phyloP scores from a whole-genome alignment of 2,329 filamentous ascomycete genomes.

The Colletotrichum sp. region DNA sequence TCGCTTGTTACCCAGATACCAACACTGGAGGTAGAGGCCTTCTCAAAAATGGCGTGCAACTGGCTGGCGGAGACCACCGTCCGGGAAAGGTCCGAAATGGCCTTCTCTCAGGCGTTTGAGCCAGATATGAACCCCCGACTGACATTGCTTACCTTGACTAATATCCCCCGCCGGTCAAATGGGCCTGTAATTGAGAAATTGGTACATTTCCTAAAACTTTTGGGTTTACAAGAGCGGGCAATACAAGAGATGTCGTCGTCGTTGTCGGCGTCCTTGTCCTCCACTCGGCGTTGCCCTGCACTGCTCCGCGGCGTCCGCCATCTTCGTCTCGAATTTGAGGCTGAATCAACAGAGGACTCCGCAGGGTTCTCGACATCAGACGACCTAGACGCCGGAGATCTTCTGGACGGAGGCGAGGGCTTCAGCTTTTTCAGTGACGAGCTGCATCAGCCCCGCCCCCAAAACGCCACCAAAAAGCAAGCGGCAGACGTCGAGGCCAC shows the following conservation, averaged over 20 bases:
- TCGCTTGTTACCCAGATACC: conserved; percentile 63
- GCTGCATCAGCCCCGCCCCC: background rate
- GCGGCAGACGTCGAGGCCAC: background rate
- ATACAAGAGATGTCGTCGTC: conserved; percentile 38
- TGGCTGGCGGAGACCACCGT: conserved; percentile 52
- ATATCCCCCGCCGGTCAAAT: conserved; percentile 57
- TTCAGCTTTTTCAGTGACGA: conserved; percentile 53
- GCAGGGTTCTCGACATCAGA: conserved; percentile 32
- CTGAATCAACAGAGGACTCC: conserved; percentile 42
- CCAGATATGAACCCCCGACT: conserved; percentile 65
- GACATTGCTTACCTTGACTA: conserved; percentile 55
- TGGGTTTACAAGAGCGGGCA: conserved; percentile 52
- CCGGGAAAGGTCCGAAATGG: conserved; percentile 44
- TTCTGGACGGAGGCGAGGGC: conserved; percentile 40
- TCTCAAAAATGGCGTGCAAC: conserved; percentile 39
- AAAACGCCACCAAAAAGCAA: conserved; percentile 5
- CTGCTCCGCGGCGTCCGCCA: conserved; percentile 57
- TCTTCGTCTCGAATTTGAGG: conserved; percentile 59
- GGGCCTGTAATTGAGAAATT: conserved; percentile 56
- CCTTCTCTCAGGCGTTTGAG: conserved; percentile 52
- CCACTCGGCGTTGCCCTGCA: conserved; percentile 41
- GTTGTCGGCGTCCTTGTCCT: conserved; percentile 21
- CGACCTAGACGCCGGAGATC: conserved; percentile 45
- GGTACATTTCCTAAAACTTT: conserved; percentile 49
- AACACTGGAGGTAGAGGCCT: conserved; percentile 42